These are phyloP conservation scores for Ogataea chonburiensis DNA, from an alignment of 805 yeast genomes.

Conservation along the genomic window DNA sequence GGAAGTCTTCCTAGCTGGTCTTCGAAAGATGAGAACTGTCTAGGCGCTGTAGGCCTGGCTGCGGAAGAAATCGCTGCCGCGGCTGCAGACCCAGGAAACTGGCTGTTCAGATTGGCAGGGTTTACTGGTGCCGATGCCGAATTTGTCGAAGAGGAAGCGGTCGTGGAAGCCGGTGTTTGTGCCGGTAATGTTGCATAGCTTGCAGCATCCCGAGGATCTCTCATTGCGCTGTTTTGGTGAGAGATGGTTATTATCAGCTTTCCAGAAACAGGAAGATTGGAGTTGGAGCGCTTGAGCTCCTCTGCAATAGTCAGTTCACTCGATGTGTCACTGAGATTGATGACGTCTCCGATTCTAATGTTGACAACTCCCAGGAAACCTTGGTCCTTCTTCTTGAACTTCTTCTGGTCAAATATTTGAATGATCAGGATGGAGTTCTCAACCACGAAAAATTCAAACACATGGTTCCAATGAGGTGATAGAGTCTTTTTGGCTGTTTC, in stretches of 20 bases:
- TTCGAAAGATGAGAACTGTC: constrained; percentile 90
- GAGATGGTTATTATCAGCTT: constrained; percentile 77
- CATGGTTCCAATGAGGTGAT: constrained; percentile 97
- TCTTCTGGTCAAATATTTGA: constrained; percentile 95
- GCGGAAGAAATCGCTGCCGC: constrained; percentile 29
- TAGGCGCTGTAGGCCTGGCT: constrained; percentile 28
- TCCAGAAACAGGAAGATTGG: constrained; percentile 90
- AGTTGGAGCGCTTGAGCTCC: constrained; percentile 88
- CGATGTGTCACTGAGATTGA: constrained; percentile 53
- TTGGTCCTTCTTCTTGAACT: constrained; percentile 97
- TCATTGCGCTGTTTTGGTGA: constrained; percentile 34
- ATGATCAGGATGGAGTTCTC: constrained; percentile 85
- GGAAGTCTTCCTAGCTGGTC: constrained; percentile 96
- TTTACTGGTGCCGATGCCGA: constrained; percentile 15
- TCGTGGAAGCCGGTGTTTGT: constrained; percentile 4
- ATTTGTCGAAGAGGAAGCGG: constrained; percentile 12
- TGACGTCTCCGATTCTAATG: constrained; percentile 82
- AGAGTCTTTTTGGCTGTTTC: constrained; percentile 89
- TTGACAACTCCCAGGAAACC: constrained; percentile 97
- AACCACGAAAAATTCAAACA: constrained; percentile 71
- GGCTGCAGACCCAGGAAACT: constrained; percentile 30
- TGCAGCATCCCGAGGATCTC: constrained; percentile 34
- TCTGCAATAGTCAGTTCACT: constrained; percentile 88
- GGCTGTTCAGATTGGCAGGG: constrained; percentile 17
- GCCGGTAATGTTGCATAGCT: constrained; percentile 19